Conservation (phyloP, 176 grass and related monocot species). For the Tillandsia fasciculata region DNA sequence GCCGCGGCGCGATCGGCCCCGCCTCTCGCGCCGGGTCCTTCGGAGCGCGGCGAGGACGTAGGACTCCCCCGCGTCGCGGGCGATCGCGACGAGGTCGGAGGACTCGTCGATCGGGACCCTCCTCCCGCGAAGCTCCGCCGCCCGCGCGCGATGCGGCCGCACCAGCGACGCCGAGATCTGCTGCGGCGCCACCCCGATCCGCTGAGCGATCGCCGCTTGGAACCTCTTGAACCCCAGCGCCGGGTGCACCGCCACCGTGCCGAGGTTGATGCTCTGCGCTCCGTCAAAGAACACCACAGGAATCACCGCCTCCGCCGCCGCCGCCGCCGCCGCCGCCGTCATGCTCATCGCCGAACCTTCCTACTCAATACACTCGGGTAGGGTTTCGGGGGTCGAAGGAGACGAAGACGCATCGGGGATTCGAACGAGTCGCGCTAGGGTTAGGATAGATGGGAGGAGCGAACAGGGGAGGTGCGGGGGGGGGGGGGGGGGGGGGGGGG, state of each 20-base stretch:
- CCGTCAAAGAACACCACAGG: constrained; percentile 64
- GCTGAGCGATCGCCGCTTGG: constrained; percentile 41
- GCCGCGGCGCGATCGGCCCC: constrained; percentile 40
- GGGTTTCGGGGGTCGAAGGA: neutral
- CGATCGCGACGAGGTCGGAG: constrained; percentile 48
- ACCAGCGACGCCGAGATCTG: constrained; percentile 58
- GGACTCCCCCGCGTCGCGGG: constrained; percentile 43
- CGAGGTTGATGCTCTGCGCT: constrained; percentile 51
- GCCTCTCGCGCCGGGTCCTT: constrained; percentile 35
- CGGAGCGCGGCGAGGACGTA: constrained; percentile 48
- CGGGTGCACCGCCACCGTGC: constrained; percentile 40
- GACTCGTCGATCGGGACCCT: constrained; percentile 49
- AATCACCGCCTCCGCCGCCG: constrained; percentile 9
- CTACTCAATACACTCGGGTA: neutral
- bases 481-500: too few relatives aligned
- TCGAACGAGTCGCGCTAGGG: neutral
- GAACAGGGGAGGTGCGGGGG: too few relatives aligned
- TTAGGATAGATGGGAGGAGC: neutral
- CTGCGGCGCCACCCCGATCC: constrained; percentile 37
- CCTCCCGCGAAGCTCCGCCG: constrained; percentile 1
- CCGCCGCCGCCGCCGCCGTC: neutral
- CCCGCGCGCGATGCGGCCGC: constrained; percentile 20
- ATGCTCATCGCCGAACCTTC: constrained; percentile 2
- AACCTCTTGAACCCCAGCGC: constrained; percentile 33
- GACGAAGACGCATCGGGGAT: constrained; percentile 4